phyloP scores from a whole-genome alignment of 345 rosid genomes.

The Orychophragmus violaceus region DNA sequence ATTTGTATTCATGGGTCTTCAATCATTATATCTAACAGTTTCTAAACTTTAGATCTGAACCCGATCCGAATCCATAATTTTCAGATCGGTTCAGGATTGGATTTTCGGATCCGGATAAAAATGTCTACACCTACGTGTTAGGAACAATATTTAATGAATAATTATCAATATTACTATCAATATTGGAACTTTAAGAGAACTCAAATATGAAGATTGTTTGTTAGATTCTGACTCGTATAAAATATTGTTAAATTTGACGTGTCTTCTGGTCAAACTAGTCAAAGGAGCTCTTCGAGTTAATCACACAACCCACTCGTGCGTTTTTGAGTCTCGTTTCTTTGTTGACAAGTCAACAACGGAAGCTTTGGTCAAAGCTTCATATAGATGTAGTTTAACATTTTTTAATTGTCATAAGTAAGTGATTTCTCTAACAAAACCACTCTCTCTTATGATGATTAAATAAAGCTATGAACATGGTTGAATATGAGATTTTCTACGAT shows the following conservation, averaged over 20 bases:
- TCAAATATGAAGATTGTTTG: neutral
- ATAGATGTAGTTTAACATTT: slow-evolving; percentile 11
- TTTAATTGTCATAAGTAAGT: slow-evolving; percentile 8
- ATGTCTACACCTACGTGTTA: too few species aligned
- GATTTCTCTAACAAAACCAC: slow-evolving; percentile 1
- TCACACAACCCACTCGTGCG: slow-evolving; percentile 31
- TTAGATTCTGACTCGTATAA: slow-evolving; percentile 14
- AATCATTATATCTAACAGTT: too few species aligned
- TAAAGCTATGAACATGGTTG: slow-evolving; percentile 7
- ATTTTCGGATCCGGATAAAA: too few species aligned
- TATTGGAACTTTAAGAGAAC: neutral
- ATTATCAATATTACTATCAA: neutral
- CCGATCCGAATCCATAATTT: too few species aligned
- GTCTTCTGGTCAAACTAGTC: slow-evolving; percentile 15
- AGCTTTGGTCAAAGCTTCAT: slow-evolving; percentile 21
- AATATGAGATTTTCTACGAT: neutral
- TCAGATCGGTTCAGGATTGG: too few species aligned
- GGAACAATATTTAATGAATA: neutral
- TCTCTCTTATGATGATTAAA: slow-evolving; percentile 4
- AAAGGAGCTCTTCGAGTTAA: slow-evolving; percentile 20
- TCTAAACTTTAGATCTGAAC: too few species aligned
- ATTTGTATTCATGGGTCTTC: too few species aligned
- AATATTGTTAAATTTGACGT: neutral
- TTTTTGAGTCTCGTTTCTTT: slow-evolving; percentile 12
- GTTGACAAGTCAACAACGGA: slow-evolving; percentile 29